These are phyloP conservation scores for Elaeis guineensis DNA, from an alignment of 176 grass and related monocot species.

Conservation along the genomic window DNA sequence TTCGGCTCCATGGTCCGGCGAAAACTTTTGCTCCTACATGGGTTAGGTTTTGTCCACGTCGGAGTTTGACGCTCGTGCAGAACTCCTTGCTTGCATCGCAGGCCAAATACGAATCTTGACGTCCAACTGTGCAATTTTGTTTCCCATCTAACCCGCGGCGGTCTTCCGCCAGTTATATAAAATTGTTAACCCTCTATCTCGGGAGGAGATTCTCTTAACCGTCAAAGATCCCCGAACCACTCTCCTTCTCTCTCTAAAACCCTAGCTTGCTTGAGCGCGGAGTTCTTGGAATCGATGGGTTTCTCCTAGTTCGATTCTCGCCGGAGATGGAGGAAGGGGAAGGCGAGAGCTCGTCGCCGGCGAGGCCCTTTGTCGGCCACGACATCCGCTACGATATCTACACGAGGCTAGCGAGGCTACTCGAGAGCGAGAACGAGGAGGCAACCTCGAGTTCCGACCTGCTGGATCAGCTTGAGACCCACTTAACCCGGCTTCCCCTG, in stretches of 20 bases:
- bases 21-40: too few species aligned
- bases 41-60: too few species aligned
- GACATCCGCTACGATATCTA: conserved; percentile 51
- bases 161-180: too few species aligned
- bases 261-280: background rate
- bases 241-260: conserved; percentile 1
- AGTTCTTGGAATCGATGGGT: conserved; percentile 24
- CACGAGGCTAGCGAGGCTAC: conserved; percentile 37
- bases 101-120: too few species aligned
- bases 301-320: conserved; percentile 14
- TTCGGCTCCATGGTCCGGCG: too few species aligned
- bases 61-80: too few species aligned
- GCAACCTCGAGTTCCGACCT: conserved; percentile 35
- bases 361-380: conserved; percentile 8
- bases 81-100: too few species aligned
- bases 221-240: background rate
- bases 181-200: too few species aligned
- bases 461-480: conserved; percentile 32
- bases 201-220: background rate
- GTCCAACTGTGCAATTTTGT: too few species aligned
- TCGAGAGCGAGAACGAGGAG: conserved; percentile 35
- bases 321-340: conserved; percentile 41
- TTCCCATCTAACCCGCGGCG: too few species aligned
- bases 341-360: conserved; percentile 55
- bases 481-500: conserved; percentile 44